Percentiles rank a stretch among this genome's conserved stretches.
Evolutionary conservation across 257 asterid species (phyloP).

Genomic region (Verbena officinalis): DNA sequence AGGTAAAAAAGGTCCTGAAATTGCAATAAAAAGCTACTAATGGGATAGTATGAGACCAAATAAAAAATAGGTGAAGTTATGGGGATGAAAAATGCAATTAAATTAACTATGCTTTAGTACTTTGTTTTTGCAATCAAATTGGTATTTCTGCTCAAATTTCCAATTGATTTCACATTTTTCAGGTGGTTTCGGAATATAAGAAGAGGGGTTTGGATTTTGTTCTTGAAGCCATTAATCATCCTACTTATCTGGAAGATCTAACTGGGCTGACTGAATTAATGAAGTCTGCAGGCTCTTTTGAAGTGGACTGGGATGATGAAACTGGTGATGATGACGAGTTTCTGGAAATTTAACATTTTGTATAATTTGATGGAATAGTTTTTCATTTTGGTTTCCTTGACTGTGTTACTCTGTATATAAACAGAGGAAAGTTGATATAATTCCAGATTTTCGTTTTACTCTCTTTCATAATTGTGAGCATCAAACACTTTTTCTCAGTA

Average conservation of each 20-base stretch:
- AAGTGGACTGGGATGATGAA: constrained; percentile 71
- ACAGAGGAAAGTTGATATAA: background rate
- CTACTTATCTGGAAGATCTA: constrained; percentile 85
- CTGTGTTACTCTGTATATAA: constrained; percentile 8
- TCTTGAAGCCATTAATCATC: constrained; percentile 85
- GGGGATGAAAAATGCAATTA: too few relatives aligned
- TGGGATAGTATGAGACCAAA: too few relatives aligned
- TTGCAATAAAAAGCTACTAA: too few relatives aligned
- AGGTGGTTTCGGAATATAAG: constrained; percentile 81
- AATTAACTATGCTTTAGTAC: too few relatives aligned
- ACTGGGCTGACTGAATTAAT: constrained; percentile 90
- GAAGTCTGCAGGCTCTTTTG: constrained; percentile 66
- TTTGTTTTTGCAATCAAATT: background rate
- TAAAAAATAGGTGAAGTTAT: too few relatives aligned
- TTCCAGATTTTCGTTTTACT: background rate
- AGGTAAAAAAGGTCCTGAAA: too few relatives aligned
- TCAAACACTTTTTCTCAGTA: too few relatives aligned
- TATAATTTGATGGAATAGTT: constrained; percentile 8
- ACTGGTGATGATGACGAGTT: constrained; percentile 55
- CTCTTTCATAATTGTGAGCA: background rate
- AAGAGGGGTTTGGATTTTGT: constrained; percentile 76
- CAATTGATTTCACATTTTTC: constrained; percentile 15
- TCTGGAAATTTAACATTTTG: constrained; percentile 46
- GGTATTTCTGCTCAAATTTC: background rate
- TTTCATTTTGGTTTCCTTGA: constrained; percentile 10